Conservation (phyloP, 495 filamentous ascomycete species). For the Sordaria brevicollis region DNA sequence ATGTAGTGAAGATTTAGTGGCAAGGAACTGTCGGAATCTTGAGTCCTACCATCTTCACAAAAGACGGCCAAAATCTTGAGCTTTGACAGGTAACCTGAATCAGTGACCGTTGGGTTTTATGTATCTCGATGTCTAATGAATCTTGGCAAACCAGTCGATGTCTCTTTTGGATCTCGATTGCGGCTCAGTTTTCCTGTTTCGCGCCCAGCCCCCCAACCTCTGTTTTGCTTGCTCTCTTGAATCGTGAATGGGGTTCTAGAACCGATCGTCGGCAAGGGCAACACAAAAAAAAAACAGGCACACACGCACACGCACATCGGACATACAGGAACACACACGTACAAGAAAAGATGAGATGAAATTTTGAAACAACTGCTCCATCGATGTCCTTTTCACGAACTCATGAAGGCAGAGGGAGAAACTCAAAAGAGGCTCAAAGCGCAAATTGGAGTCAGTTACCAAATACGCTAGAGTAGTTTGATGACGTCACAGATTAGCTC, state of each 20-base stretch:
- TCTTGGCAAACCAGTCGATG: neutral
- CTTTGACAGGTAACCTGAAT: neutral
- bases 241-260: neutral
- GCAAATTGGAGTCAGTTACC: neutral
- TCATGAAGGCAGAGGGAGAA: neutral
- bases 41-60: neutral
- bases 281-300: neutral
- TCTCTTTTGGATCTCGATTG: neutral
- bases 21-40: neutral
- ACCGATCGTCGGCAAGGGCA: neutral
- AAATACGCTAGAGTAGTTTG: neutral
- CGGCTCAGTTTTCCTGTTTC: neutral
- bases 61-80: neutral
- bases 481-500: neutral
- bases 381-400: neutral
- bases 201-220: neutral
- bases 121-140: neutral
- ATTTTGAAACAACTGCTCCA: neutral
- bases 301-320: too few relatives aligned
- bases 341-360: neutral
- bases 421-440: neutral
- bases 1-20: neutral
- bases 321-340: too few relatives aligned
- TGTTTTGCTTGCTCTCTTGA: neutral
- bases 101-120: neutral